Percentiles rank a stretch among this genome's conserved stretches.
These are phyloP conservation scores for Leucocoprinus leucothites DNA, from an alignment of 768 basidiomycete species.

Conservation along the genomic window DNA sequence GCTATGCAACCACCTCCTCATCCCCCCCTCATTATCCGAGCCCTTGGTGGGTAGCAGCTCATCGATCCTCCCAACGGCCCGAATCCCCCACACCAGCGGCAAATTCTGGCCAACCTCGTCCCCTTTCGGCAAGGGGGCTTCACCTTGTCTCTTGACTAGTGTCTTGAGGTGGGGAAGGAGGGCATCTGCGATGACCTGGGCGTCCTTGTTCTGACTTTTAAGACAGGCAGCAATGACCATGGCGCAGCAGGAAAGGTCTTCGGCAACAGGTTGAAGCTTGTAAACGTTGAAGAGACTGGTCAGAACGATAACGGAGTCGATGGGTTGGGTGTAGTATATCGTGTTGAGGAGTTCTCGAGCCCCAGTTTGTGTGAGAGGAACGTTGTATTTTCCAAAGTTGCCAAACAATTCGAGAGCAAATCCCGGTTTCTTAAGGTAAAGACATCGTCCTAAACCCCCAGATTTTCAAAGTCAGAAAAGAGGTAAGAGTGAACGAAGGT, in stretches of 20 bases:
- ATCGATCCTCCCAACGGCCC: constrained; percentile 28
- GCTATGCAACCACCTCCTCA: neutral
- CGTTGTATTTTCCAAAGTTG: constrained; percentile 58
- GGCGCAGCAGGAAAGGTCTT: constrained; percentile 55
- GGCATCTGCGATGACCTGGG: constrained; percentile 35
- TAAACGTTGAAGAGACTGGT: constrained; percentile 54
- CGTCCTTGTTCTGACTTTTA: constrained; percentile 37
- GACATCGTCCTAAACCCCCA: constrained; percentile 50
- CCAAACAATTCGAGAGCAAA: constrained; percentile 62
- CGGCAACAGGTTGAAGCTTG: constrained; percentile 46
- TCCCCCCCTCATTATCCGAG: neutral
- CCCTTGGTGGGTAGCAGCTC: constrained; percentile 15
- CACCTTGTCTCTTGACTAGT: constrained; percentile 19
- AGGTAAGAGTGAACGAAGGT: neutral
- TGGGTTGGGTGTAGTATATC: constrained; percentile 42
- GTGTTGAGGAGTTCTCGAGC: constrained; percentile 59
- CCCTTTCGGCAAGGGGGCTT: constrained; percentile 6
- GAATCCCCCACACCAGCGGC: constrained; percentile 24
- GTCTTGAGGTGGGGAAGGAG: constrained; percentile 36
- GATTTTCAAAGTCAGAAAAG: neutral
- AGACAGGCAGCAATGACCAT: constrained; percentile 57
- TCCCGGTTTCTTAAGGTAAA: constrained; percentile 49
- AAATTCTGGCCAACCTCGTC: constrained; percentile 16
- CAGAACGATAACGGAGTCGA: constrained; percentile 46
- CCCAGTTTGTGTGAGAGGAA: constrained; percentile 47